Evolutionary conservation across 108 stramenopile genomes (phyloP).

Genomic region (Skeletonema menzelii): DNA sequence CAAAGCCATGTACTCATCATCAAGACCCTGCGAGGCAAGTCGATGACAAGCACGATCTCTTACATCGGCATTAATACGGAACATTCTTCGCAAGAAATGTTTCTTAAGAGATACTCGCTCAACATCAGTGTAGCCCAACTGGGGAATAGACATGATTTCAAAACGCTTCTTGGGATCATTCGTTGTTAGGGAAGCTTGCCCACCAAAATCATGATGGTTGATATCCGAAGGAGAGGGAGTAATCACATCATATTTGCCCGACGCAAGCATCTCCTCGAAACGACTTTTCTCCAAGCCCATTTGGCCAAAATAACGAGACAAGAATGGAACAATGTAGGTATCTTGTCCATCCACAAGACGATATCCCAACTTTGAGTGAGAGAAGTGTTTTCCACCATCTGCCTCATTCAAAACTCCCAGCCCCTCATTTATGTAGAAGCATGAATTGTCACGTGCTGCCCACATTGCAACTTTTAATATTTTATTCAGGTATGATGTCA

Average conservation of each 20-base stretch:
- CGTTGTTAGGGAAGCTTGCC: neutral
- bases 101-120: neutral
- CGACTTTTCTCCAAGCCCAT: slow-evolving; percentile 5
- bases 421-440: slow-evolving; percentile 9
- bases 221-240: neutral
- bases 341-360: neutral
- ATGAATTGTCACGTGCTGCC: slow-evolving; percentile 2
- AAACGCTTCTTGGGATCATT: neutral
- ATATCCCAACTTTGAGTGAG: slow-evolving; percentile 3
- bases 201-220: slow-evolving; percentile 1
- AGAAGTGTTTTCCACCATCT: neutral
- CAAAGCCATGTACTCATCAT: slow-evolving; percentile 13
- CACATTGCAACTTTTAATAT: slow-evolving; percentile 9
- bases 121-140: neutral
- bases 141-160: neutral
- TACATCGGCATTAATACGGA: neutral
- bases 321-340: slow-evolving; percentile 1
- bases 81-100: neutral
- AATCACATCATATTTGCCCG: neutral
- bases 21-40: slow-evolving; percentile 3
- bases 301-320: slow-evolving; percentile 10
- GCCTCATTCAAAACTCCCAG: neutral
- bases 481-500: slow-evolving; percentile 7
- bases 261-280: neutral
- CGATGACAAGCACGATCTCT: slow-evolving; percentile 4